Evolutionary conservation across 495 filamentous ascomycete species (phyloP), one percentile per base, ranked within the genome.

Genomic region (Penicillium angulare): DNA sequence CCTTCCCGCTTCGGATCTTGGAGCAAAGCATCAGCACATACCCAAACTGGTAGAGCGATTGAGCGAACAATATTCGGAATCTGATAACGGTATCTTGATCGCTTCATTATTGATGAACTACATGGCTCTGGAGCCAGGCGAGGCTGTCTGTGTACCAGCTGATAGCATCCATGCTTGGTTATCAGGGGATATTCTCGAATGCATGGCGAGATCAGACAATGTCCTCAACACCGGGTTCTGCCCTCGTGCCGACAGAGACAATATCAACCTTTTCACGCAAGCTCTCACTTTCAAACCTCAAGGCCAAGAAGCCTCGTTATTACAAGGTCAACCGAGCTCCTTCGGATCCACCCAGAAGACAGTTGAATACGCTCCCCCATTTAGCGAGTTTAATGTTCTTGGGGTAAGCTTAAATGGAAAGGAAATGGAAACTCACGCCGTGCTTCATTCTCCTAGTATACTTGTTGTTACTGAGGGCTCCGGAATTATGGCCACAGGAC

Each of bases 131-230:
- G 50, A 73, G 3, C 71, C 81, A 5, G 85, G 86, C 23, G 79
- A 89, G 23, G 77, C 82, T 3, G 75, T 91, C 27, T 87, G 79
- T 59, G 84, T 91, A 21, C 87, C 87, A 3, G 86, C 85, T 13
- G 85, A 90, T 58, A 84, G 83, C 13, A 86, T 89, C 38, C 86
- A 90, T 59, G 86, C 87, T 3, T 90, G 88, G 61, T 66, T 90
- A 5, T 78, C 78, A n/a, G 88, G 89, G 0, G 84, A 89, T 64
- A 88, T 90, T 48, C 80, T 92, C 49, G 86, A 90, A 62, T 89
- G 87, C 71, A 90, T 92, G 87, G 86, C 86, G 7, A 81, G 87
- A 26, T 85, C 78, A 38, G 84, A 90, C 66, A 89, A 90, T 48
- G 86, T 90, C 31, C 69, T 90, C 2, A 87, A 86, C 53, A 78